phyloP scores from a whole-genome alignment of 768 basidiomycete species.

The Tubosaeta sp. region DNA sequence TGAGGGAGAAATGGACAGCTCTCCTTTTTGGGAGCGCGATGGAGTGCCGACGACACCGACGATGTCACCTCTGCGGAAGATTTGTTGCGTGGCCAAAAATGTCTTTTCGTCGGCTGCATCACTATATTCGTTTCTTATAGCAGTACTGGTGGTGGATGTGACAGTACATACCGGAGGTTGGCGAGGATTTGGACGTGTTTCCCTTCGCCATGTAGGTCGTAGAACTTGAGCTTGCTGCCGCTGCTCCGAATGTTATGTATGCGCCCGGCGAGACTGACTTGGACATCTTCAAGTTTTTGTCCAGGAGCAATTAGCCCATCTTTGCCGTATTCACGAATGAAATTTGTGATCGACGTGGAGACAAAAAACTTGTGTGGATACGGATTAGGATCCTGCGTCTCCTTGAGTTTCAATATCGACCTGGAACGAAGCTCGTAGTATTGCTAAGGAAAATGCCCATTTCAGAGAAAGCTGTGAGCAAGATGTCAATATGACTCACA shows the following conservation, averaged over 20 bases:
- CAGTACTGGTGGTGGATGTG: background rate
- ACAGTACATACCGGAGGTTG: slow-evolving; percentile 61
- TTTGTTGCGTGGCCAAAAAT: slow-evolving; percentile 71
- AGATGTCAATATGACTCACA: slow-evolving; percentile 45
- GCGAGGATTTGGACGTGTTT: slow-evolving; percentile 95
- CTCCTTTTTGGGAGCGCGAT: slow-evolving; percentile 91
- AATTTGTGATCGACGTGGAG: slow-evolving; percentile 65
- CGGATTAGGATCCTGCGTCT: slow-evolving; percentile 83
- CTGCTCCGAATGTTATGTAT: slow-evolving; percentile 86
- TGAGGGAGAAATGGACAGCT: slow-evolving; percentile 83
- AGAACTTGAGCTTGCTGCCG: slow-evolving; percentile 85
- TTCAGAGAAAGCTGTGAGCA: background rate
- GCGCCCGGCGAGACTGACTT: slow-evolving; percentile 78
- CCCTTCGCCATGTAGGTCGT: slow-evolving; percentile 92
- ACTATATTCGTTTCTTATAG: slow-evolving; percentile 23
- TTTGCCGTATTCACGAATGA: slow-evolving; percentile 66
- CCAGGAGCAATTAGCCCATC: slow-evolving; percentile 71
- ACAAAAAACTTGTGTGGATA: slow-evolving; percentile 99
- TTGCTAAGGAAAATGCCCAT: slow-evolving; percentile 53
- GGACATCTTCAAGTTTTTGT: slow-evolving; percentile 53
- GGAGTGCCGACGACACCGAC: slow-evolving; percentile 89
- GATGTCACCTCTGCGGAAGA: slow-evolving; percentile 94
- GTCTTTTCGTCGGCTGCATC: slow-evolving; percentile 59
- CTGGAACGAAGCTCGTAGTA: slow-evolving; percentile 93
- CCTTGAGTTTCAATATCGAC: slow-evolving; percentile 80